A percentile compares a stretch with the other conserved stretches of the same genome.
phyloP scores from a whole-genome alignment of 2,329 filamentous ascomycete genomes.

The Grosmannia clavigera region DNA sequence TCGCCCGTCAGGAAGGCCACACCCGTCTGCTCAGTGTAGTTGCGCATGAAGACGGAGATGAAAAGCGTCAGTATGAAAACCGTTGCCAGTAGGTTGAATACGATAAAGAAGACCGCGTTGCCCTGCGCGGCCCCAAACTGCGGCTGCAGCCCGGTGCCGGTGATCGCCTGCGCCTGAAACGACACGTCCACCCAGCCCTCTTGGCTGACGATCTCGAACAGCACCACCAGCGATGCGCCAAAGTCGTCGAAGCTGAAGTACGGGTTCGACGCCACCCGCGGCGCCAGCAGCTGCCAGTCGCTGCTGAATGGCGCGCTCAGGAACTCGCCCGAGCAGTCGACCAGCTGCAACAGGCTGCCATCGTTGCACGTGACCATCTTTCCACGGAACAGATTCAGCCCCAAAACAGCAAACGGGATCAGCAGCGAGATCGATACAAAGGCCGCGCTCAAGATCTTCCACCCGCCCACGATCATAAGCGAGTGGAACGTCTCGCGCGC shows the following conservation, averaged over 20 bases:
- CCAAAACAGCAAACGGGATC: conserved; percentile 94
- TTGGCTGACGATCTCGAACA: conserved; percentile 97
- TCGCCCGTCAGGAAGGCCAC: conserved; percentile 93
- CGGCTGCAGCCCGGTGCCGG: conserved; percentile 63
- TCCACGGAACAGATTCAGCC: conserved; percentile 83
- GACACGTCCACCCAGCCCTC: conserved; percentile 97
- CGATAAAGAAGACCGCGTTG: conserved; percentile 87
- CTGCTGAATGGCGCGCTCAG: conserved; percentile 58
- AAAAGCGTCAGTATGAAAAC: conserved; percentile 96
- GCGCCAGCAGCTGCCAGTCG: conserved; percentile 70
- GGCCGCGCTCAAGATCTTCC: conserved; percentile 85
- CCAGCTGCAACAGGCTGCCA: conserved; percentile 42
- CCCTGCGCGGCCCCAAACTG: conserved; percentile 56
- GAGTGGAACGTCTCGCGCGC: conserved; percentile 94
- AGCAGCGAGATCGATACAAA: conserved; percentile 90
- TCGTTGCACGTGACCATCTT: conserved; percentile 75
- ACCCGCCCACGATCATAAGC: conserved; percentile 82
- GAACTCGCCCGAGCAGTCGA: conserved; percentile 77
- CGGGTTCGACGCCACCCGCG: conserved; percentile 66
- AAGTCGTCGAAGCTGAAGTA: conserved; percentile 94
- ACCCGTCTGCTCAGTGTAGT: conserved; percentile 96
- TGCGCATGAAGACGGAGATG: conserved; percentile 98
- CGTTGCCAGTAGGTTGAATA: conserved; percentile 91
- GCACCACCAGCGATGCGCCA: conserved; percentile 81
- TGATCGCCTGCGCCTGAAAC: conserved; percentile 71